Base-by-base conservation (phyloP, 148 eudicot genomes). In the Camellia sinensis region DNA sequence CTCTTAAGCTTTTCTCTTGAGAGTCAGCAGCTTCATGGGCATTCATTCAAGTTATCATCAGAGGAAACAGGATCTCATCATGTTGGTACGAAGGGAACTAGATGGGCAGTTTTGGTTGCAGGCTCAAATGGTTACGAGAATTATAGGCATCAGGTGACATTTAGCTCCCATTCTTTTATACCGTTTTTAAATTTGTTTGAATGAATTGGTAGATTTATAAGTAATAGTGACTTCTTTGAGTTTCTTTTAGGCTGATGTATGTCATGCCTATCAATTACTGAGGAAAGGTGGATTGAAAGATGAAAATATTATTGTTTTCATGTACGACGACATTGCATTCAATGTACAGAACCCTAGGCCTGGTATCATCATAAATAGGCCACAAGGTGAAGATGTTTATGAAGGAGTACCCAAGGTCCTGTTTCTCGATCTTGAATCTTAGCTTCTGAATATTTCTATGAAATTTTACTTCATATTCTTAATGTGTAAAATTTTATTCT, bases 321-420 rank as follows among this genome's bases (percentile, higher is more conserved):
- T 90, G 90, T 90, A 85, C 40, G 93, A 90, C 52, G 93, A 88
- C 80, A 90, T 90, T 73, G 93, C 93, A 45, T 71, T 83, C 76
- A 62, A 82, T 64, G 67, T 76, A 71, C 79, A 87, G 46, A 90
- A 90, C 53, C 98, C 98, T 0, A 87, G 84, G 64, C 87, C 88
- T 29, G 98, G 98, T 19, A 80, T 81, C 7, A 87, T 93, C 11
- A 91, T 93, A 40, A 93, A 93, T 64, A 83, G 79, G 68, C 95
- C 97, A 22, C 76, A 87, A 2, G 98, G 96, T 17, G 82, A 37
- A 37, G 92, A 92, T 85, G 95, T 93, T 48, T 93, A 93, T 81
- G 71, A 85, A 7, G 96, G 96, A 54, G 94, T 93, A 14, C 98
- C 98, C 1, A 93, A 93, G 98, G 98, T 93, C 61, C 57, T 43